These are phyloP conservation scores for Candida ponderosae DNA, from an alignment of 805 yeast species.

Conservation along the genomic window DNA sequence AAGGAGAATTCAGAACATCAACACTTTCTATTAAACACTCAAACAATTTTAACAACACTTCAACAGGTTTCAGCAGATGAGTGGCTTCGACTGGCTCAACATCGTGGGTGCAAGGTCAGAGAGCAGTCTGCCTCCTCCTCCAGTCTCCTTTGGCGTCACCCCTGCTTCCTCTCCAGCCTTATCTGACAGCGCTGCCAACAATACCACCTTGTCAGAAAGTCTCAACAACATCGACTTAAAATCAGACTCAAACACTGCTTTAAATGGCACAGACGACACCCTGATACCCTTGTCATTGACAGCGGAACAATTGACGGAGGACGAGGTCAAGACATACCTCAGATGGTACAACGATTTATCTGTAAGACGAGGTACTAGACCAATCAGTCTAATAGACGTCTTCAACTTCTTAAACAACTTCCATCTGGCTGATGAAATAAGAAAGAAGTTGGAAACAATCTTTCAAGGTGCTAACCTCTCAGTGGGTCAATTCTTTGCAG, in stretches of 20 bases:
- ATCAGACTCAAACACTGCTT: conserved; percentile 16
- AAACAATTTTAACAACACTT: too few relatives aligned
- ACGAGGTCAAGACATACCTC: conserved; percentile 78
- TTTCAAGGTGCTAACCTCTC: conserved; percentile 56
- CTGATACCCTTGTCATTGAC: conserved; percentile 57
- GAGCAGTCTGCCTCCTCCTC: conserved; percentile 35
- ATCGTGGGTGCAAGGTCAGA: conserved; percentile 28
- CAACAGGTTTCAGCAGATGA: too few relatives aligned
- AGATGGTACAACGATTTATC: conserved; percentile 90
- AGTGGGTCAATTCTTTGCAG: conserved; percentile 87
- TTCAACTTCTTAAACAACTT: conserved; percentile 73
- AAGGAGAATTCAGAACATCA: too few relatives aligned
- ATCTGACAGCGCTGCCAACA: conserved; percentile 9
- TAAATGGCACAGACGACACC: background rate
- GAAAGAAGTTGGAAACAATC: conserved; percentile 41
- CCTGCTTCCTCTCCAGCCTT: conserved; percentile 16
- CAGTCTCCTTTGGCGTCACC: conserved; percentile 40
- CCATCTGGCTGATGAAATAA: conserved; percentile 44
- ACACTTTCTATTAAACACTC: too few relatives aligned
- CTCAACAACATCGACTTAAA: conserved; percentile 2
- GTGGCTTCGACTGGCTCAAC: conserved; percentile 48
- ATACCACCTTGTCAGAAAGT: background rate
- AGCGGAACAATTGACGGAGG: conserved; percentile 59
- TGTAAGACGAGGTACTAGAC: conserved; percentile 56
- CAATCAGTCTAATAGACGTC: conserved; percentile 71